Evolutionary conservation across 257 asterid genomes (phyloP), one percentile per base, ranked within the genome.

Genomic region (Petunia axillaris): DNA sequence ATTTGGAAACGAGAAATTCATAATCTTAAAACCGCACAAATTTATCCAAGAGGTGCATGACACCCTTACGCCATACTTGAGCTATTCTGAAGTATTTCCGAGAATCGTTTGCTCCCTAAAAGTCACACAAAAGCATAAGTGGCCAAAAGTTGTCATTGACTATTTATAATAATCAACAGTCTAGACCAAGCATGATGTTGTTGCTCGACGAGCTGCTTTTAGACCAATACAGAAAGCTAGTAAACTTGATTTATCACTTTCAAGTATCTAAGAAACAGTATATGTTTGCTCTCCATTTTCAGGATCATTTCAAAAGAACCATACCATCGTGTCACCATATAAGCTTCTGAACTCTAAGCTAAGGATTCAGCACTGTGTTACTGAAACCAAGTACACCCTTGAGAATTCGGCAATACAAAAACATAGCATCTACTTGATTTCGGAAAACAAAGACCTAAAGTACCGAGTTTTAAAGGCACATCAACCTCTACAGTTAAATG

Each of bases 1-100:
- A 46, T 67, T 67, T 14, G 44, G 55, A 67, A 67, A 67, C 39
- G 43, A 67, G 54, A n/a, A 40, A 40, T 39, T 65, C 74, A 65
- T 5, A 38, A 48, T 38, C 39, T 38, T 13, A 64, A 64, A 66
- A 40, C 37, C 14, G 1, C 54, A 67, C 75, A 67, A 67, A 67
- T 43, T 41, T 67, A 8, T 41, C 37, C 75, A 67, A 67, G 55
- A 3, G 54, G 75, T 41, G 54, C 15, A 67, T 67, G 55, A 43
- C 55, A 43, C 11, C 2, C 8, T 67, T 67, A 43, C 40, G 53
- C 52, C 74, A 66, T 40, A 52, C 52, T 66, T 66, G 53, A 53
- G n/a, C 63, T 57, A 36, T n/a, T 5, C 36, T 4, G 36, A 57
- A 57, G 36, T 15, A 15, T 36, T 57, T 46, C 6, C 1, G 4